Conservation (phyloP, 257 asterid species). For the Osmanthus fragrans region DNA sequence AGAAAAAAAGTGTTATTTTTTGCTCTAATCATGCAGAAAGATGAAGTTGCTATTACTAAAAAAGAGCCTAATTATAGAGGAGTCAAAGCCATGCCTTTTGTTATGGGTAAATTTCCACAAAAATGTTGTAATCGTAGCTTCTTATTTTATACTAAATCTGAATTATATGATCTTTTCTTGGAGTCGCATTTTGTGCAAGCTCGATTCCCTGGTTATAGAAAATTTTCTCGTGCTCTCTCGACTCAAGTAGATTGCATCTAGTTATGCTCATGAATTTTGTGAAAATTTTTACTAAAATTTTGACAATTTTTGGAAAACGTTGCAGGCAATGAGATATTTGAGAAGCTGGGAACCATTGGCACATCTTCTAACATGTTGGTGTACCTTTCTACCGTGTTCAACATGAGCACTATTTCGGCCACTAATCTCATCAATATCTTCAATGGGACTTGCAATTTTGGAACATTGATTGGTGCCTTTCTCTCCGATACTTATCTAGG, state of each 20-base stretch:
- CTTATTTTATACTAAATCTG: neutral
- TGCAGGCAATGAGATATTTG: constrained; percentile 65
- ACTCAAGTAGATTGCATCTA: neutral
- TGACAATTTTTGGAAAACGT: neutral
- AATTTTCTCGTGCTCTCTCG: too few species aligned
- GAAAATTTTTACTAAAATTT: too few species aligned
- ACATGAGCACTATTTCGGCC: constrained; percentile 56
- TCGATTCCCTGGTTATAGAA: too few species aligned
- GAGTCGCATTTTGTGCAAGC: neutral
- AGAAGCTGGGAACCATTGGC: constrained; percentile 66
- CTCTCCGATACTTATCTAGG: constrained; percentile 59
- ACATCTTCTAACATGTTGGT: constrained; percentile 52
- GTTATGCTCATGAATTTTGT: neutral
- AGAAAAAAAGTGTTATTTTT: neutral
- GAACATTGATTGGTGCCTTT: constrained; percentile 55
- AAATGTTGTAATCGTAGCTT: neutral
- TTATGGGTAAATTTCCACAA: constrained; percentile 45
- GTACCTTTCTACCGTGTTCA: constrained; percentile 50
- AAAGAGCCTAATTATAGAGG: constrained; percentile 58
- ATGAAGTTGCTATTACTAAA: constrained; percentile 18
- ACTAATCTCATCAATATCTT: constrained; percentile 51
- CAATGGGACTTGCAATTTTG: constrained; percentile 62
- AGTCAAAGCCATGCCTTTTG: constrained; percentile 80
- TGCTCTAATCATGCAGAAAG: constrained; percentile 28
- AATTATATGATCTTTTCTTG: neutral